Evolutionary conservation across 495 filamentous ascomycete genomes (phyloP), one percentile per base, ranked within the genome.

Genomic region (Cryomyces minteri): DNA sequence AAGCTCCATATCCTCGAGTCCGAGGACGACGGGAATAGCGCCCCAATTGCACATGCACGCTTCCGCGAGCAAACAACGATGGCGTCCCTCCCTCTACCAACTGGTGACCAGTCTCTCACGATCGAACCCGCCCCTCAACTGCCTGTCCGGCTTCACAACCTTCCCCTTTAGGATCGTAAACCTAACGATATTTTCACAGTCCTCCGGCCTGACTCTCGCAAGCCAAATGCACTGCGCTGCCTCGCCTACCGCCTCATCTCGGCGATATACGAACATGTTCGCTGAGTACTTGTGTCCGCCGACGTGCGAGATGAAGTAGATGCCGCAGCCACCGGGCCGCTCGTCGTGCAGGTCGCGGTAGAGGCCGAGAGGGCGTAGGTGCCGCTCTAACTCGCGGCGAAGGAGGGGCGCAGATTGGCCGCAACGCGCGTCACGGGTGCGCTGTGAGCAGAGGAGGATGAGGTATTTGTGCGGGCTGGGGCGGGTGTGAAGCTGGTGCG

Each of bases 291-390:
- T 92, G 57, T 98, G 90, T 0, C 90, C 90, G 8, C 90, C 90
- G 0, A 95, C 85, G 57, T 98, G 90, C 51, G 77, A 87, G 53
- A 96, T 86, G 57, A 96, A 98, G 54, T 95, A 88, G 43, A 98
- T 81, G 1, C 84, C 88, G 4, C 92, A 88, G 2, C 92, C 90
- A 11, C 88, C 88, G 0, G 85, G 80, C 37, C 90, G 60, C 59
- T 82, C 76, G 56, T 98, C 90, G 43, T 86, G 74, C 33, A 88
- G 63, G 56, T 96, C 90, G 25, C 92, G 79, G 59, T 82, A 87
- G 4, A 98, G 62, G 0, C 86, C 85, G 4, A 88, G 65, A 0
- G 82, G 77, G 4, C 86, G 80, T 40, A 98, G 68, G 55, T 96
- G 88, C 0, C 88, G 73, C 64, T 92, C 86, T 32, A 98, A 76